Conservation (phyloP, 495 filamentous ascomycete species). For the Tuber melanosporum region DNA sequence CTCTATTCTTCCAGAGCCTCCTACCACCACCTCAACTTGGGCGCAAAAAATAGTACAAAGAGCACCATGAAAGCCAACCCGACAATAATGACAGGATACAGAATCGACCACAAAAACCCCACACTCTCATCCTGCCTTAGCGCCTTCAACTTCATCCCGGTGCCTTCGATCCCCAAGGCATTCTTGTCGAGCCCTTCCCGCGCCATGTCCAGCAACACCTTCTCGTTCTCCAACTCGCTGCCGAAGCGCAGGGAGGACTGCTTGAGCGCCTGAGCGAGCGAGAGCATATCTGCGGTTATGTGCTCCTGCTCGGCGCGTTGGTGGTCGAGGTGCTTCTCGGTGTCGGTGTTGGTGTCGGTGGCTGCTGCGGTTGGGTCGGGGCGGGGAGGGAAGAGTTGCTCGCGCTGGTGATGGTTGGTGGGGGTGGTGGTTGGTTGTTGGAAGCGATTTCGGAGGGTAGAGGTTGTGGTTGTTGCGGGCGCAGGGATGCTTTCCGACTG, state of each 20-base stretch:
- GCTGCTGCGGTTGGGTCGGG: slow-evolving; percentile 11
- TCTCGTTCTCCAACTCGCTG: slow-evolving; percentile 63
- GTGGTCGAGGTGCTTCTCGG: slow-evolving; percentile 64
- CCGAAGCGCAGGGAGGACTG: slow-evolving; percentile 63
- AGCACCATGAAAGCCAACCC: slow-evolving; percentile 29
- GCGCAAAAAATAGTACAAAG: slow-evolving; percentile 36
- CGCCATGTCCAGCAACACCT: slow-evolving; percentile 61
- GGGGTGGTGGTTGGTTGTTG: slow-evolving; percentile 6
- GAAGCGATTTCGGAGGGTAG: slow-evolving; percentile 27
- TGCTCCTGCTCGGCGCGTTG: slow-evolving; percentile 75
- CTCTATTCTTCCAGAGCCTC: background rate
- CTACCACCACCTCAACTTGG: slow-evolving; percentile 39
- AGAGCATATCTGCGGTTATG: slow-evolving; percentile 71
- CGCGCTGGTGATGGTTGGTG: background rate
- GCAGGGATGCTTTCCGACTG: background rate
- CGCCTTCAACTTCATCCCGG: slow-evolving; percentile 58
- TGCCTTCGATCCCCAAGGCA: slow-evolving; percentile 63
- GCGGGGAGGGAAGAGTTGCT: background rate
- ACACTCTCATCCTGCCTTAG: slow-evolving; percentile 32
- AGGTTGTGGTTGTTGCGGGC: background rate
- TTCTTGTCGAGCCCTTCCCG: slow-evolving; percentile 70
- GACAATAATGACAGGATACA: slow-evolving; percentile 35
- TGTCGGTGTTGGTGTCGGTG: background rate
- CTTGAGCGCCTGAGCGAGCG: slow-evolving; percentile 73
- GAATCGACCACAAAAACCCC: slow-evolving; percentile 31